Base-by-base conservation (phyloP, 2,329 filamentous ascomycete species). In the Leptoxyphium fumago region DNA sequence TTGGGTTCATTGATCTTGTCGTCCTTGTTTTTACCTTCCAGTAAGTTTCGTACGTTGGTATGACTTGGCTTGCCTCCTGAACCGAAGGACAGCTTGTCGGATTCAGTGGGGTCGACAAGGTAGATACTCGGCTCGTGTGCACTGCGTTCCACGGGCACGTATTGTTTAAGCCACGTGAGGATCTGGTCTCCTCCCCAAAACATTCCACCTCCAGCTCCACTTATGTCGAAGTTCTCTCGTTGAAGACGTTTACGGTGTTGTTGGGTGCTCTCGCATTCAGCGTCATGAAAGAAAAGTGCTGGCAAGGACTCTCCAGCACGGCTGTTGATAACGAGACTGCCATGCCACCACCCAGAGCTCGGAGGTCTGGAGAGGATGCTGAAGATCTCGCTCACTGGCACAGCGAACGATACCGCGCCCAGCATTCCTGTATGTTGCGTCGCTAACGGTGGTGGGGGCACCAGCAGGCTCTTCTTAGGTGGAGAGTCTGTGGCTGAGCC, bases 111-210 rank as follows among this genome's bases (percentile, higher is more conserved):
- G 52, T 98, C 85, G 34, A 98, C 75, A 18, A 98, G 70, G 58
- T 94, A 98, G 21, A 94, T 82, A 52, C 86, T 94, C 1, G 84
- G 83, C 58, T 98, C 93, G 1, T 84, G 85, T 1, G 74, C 77
- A 30, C 86, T 93, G 46, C 86, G 74, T 63, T 96, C 84, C 11
- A 98, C 78, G 15, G 72, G 73, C 6, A 91, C 77, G 62, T 94
- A 95, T 59, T 80, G 74, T 59, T 80, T 84, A 54, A 98, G 59
- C 91, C 93, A 98, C 44, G 86, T 74, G 40, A 98, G 62, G 1
- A 96, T 83, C 65, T 98, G 89, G 60, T 98, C 91, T 5, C 91
- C 91, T 45, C 91, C 93, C 91, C 93, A 98, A 59, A 95, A 96
- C 71, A 94, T 81, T 60, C 84, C 77, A 0, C 89, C 89, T 50